These are phyloP conservation scores for Alternaria alternata DNA, from an alignment of 2,329 filamentous ascomycete species.

Conservation along the genomic window DNA sequence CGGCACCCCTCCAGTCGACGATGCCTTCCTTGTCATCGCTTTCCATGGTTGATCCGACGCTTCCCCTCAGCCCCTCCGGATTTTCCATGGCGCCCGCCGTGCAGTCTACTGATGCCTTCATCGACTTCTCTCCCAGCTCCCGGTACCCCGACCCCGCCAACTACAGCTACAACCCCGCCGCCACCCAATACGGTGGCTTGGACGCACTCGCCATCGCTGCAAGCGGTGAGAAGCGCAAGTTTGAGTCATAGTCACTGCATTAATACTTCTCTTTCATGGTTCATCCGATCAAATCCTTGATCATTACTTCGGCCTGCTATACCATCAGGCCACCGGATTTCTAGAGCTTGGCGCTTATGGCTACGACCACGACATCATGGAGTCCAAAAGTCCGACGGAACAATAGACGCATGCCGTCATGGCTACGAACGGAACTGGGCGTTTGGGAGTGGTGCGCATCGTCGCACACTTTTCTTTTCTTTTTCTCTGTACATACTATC, in stretches of 20 bases:
- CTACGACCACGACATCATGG: conserved; percentile 17
- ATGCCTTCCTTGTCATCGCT: conserved; percentile 28
- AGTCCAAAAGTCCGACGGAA: conserved; percentile 35
- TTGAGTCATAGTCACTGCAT: conserved; percentile 27
- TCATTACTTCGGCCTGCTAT: conserved; percentile 6
- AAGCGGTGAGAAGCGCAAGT: conserved; percentile 50
- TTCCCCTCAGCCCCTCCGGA: conserved; percentile 38
- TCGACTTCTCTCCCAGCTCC: conserved; percentile 36
- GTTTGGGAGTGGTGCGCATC: conserved; percentile 21
- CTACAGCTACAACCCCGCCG: conserved; percentile 36
- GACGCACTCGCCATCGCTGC: conserved; percentile 50
- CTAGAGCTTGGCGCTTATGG: conserved; percentile 23
- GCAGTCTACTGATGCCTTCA: conserved; percentile 35
- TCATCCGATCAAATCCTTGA: conserved; percentile 5
- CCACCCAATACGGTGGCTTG: conserved; percentile 40
- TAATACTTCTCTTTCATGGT: conserved; percentile 1
- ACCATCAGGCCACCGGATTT: background rate
- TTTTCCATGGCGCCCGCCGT: conserved; percentile 43
- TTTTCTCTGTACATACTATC: conserved; percentile 26
- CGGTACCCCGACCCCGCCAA: conserved; percentile 43
- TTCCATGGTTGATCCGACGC: conserved; percentile 40
- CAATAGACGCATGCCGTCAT: conserved; percentile 53
- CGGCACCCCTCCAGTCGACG: conserved; percentile 41
- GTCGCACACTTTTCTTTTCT: conserved; percentile 21
- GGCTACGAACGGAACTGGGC: conserved; percentile 44